Conservation (phyloP, 129 eudicot species). For the Dittrichia graveolens region DNA sequence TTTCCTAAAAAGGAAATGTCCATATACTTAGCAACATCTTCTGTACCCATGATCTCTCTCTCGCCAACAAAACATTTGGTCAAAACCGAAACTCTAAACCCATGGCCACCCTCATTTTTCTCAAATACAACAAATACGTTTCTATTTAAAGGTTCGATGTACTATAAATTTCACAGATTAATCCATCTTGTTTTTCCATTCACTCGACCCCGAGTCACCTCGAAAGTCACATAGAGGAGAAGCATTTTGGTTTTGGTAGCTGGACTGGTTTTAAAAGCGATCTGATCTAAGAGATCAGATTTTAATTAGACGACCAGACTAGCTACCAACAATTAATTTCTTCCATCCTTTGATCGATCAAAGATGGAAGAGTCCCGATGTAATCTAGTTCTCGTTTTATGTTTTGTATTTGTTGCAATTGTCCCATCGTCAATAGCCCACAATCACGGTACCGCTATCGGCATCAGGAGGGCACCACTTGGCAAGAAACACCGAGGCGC, state of each 20-base stretch:
- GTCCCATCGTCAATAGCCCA: constrained; percentile 32
- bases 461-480: constrained; percentile 16
- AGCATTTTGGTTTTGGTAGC: constrained; percentile 34
- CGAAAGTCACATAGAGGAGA: constrained; percentile 18
- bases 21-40: not conserved
- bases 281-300: constrained; percentile 36
- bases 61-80: constrained; percentile 15
- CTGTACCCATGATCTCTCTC: not conserved
- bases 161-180: constrained; percentile 17
- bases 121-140: constrained; percentile 8
- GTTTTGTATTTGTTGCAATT: constrained; percentile 26
- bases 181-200: constrained; percentile 7
- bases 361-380: constrained; percentile 37
- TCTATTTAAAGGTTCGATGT: not conserved
- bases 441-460: not conserved
- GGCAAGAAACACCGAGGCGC: constrained; percentile 28
- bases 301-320: constrained; percentile 28
- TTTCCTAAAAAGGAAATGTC: not conserved
- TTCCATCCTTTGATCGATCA: constrained; percentile 3
- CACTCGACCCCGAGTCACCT: constrained; percentile 21
- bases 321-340: constrained; percentile 30
- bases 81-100: constrained; percentile 15
- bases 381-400: constrained; percentile 25
- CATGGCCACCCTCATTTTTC: constrained; percentile 31
- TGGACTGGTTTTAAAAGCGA: constrained; percentile 27